Percentiles rank a stretch among this genome's conserved stretches.
Evolutionary conservation across 257 asterid genomes (phyloP).

Genomic region (Parsonsia alboflavescens): DNA sequence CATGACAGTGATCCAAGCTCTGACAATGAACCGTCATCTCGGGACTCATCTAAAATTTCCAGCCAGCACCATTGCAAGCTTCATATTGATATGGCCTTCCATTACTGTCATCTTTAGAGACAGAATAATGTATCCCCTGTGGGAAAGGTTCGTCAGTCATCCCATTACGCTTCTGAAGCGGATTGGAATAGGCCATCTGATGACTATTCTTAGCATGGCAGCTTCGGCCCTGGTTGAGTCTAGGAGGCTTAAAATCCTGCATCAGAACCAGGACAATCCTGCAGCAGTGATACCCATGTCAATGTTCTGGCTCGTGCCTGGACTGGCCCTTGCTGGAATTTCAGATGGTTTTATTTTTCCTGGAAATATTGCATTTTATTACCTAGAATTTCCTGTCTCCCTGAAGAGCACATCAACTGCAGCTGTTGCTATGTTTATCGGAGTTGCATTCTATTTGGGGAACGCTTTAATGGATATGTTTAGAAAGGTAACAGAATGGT

Average conservation of each 20-base stretch:
- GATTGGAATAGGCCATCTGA: conserved; percentile 49
- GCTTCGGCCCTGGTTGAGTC: conserved; percentile 41
- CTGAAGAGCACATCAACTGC: conserved; percentile 34
- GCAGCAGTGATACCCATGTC: conserved; percentile 21
- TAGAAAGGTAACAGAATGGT: conserved; percentile 39
- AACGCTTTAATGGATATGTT: conserved; percentile 29
- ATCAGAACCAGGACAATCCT: conserved; percentile 8
- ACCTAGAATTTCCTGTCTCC: conserved; percentile 29
- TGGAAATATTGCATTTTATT: conserved; percentile 27
- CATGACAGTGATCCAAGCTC: conserved; percentile 35
- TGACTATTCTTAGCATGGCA: conserved; percentile 42
- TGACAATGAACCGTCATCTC: conserved; percentile 9
- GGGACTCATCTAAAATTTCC: conserved; percentile 49
- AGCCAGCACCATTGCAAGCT: conserved; percentile 56
- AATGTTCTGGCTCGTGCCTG: conserved; percentile 38
- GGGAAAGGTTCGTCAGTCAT: conserved; percentile 30
- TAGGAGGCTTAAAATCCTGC: conserved; percentile 18
- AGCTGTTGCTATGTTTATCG: conserved; percentile 24
- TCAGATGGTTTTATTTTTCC: conserved; percentile 33
- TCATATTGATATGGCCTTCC: conserved; percentile 48
- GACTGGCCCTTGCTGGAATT: conserved; percentile 28
- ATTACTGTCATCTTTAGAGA: conserved; percentile 44
- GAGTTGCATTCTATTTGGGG: conserved; percentile 27
- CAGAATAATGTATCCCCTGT: conserved; percentile 38
- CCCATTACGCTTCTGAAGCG: conserved; percentile 56